phyloP scores from a whole-genome alignment of 441 rosid species.

The Pelargonium australe region DNA sequence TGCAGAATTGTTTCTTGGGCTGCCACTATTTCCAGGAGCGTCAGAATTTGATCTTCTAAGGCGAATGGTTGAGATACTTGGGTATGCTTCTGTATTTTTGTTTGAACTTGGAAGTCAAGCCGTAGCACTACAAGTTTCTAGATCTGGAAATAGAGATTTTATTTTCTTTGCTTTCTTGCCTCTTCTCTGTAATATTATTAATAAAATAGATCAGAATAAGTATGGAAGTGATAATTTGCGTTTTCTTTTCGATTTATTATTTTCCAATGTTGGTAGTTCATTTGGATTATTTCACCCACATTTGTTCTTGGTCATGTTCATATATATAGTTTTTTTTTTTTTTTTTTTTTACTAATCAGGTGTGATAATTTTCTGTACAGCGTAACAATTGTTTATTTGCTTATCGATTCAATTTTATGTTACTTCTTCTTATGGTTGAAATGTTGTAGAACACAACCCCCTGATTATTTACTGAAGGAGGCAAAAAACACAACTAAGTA shows the following conservation, averaged over 20 bases:
- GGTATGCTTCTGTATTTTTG: conserved; percentile 45
- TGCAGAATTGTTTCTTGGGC: conserved; percentile 93
- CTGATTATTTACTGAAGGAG: conserved; percentile 90
- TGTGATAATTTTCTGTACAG: conserved; percentile 6
- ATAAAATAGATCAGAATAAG: not conserved
- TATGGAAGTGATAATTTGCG: not conserved
- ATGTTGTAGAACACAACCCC: conserved; percentile 82
- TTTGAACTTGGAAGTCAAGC: conserved; percentile 11
- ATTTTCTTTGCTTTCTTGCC: not conserved
- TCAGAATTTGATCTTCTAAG: conserved; percentile 96
- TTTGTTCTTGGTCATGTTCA: not conserved
- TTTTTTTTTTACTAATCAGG: not conserved
- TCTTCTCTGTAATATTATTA: not conserved
- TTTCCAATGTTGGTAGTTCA: not conserved
- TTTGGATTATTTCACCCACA: not conserved
- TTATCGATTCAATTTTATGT: conserved; percentile 14
- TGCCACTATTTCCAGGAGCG: conserved; percentile 98
- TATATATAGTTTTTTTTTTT: not conserved
- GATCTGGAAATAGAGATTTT: conserved; percentile 3
- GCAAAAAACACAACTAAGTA: conserved; percentile 85
- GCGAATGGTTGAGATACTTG: conserved; percentile 89
- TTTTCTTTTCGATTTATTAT: not conserved
- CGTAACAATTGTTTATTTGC: conserved; percentile 6
- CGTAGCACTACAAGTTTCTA: conserved; percentile 11
- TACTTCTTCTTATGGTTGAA: conserved; percentile 27